Evolutionary conservation across 176 grass and related monocot species (phyloP), one percentile per base, ranked within the genome.

Genomic region (Hordeum vulgare): DNA sequence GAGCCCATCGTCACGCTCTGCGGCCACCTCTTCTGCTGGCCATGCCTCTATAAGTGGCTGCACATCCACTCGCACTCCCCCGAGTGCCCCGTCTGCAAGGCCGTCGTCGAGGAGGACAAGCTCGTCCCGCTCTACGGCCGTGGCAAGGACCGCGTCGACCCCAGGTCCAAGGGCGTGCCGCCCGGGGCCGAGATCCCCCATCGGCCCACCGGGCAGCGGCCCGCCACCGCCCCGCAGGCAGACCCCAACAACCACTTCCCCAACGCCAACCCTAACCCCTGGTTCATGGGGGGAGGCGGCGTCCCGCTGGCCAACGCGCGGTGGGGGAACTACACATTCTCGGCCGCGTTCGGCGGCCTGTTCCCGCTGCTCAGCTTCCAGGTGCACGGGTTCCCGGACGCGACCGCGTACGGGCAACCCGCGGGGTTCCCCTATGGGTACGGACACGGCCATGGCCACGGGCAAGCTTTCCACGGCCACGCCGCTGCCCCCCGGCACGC

Each of bases 281-380:
- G 84, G 92, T 89, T 85, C 70, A 89, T 89, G 80, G 86, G 88
- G 4, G 86, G 88, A 14, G 89, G 80, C 14, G 90, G 90, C 20
- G 5, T 86, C 28, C 93, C 85, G 0, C 34, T 86, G 24, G 79
- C 86, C 14, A 91, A 84, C 36, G 81, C 86, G 1, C 80, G 90
- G 18, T 92, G 90, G 37, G 95, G 95, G n/a, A 94, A 94, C 63
- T 94, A 94, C 60, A 93, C 88, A 0, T 97, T 97, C 85, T 92
- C 92, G 2, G 92, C 92, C 0, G 92, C 83, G 0, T 90, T 97
- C 4, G 95, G 92, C 1, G 92, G 92, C 3, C 40, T 97, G 20
- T 97, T 97, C 81, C 95, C 95, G 0, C 67, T 94, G 70, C 87
- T 97, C 21, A 94, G 90, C 77, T 97, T 97, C 81, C 95, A 97